Conservation (phyloP, 352 stramenopile species). For the Phytophthora palmivora region DNA sequence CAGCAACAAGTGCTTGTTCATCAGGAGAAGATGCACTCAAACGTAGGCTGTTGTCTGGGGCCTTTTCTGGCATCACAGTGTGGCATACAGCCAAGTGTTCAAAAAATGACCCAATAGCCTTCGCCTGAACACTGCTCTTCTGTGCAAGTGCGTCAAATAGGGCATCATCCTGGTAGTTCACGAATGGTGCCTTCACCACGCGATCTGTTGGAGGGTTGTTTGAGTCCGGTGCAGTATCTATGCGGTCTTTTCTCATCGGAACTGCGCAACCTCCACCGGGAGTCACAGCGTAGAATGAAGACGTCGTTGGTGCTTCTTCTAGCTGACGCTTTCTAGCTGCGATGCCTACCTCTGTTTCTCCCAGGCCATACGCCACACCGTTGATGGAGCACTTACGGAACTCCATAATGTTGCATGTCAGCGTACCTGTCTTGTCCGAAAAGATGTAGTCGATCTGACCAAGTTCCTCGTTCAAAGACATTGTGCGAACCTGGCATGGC, state of each 20-base stretch:
- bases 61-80: slow-evolving; percentile 97
- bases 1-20: slow-evolving; percentile 90
- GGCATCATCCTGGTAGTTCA: slow-evolving; percentile 88
- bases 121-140: slow-evolving; percentile 51
- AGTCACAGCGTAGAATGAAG: slow-evolving; percentile 45
- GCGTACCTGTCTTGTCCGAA: slow-evolving; percentile 95
- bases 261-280: slow-evolving; percentile 30
- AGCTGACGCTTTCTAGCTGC: slow-evolving; percentile 69
- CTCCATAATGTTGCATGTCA: slow-evolving; percentile 97
- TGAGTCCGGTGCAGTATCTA: slow-evolving; percentile 27
- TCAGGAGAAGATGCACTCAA: slow-evolving; percentile 93
- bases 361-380: slow-evolving; percentile 92
- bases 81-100: slow-evolving; percentile 93
- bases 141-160: slow-evolving; percentile 68
- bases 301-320: slow-evolving; percentile 42
- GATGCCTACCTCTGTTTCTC: slow-evolving; percentile 87
- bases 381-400: slow-evolving; percentile 97
- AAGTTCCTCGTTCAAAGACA: slow-evolving; percentile 94
- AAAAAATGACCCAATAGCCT: slow-evolving; percentile 78
- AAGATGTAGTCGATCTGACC: slow-evolving; percentile 95
- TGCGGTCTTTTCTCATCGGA: slow-evolving; percentile 46
- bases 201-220: slow-evolving; percentile 50
- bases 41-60: slow-evolving; percentile 82
- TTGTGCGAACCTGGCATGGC: slow-evolving; percentile 91
- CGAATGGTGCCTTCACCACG: slow-evolving; percentile 76